Evolutionary conservation across 2,329 filamentous ascomycete species (phyloP).

Genomic region (Coniochaeta sp.): DNA sequence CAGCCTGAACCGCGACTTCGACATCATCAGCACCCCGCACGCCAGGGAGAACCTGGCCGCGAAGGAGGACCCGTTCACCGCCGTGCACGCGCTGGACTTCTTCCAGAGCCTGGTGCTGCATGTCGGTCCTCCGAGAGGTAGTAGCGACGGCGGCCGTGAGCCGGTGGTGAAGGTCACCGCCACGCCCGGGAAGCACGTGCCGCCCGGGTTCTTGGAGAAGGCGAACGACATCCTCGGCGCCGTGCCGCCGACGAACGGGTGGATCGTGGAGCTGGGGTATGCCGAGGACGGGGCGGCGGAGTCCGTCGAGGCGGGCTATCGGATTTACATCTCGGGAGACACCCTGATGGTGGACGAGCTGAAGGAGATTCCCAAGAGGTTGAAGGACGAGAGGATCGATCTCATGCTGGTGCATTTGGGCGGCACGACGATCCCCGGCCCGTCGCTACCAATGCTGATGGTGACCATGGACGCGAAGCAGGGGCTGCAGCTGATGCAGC

Average conservation of each 20-base stretch:
- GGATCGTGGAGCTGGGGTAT: conserved; percentile 57
- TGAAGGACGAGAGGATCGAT: conserved; percentile 48
- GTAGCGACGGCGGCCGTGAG: conserved; percentile 21
- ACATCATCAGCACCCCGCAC: conserved; percentile 58
- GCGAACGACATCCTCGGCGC: conserved; percentile 31
- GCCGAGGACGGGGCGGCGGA: conserved; percentile 5
- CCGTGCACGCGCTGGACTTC: conserved; percentile 46
- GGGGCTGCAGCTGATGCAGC: conserved; percentile 50
- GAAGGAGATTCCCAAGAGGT: conserved; percentile 49
- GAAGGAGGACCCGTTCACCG: conserved; percentile 41
- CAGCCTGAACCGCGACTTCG: conserved; percentile 37
- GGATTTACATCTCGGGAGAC: conserved; percentile 62
- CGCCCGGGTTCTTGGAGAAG: conserved; percentile 26
- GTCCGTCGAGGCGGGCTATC: conserved; percentile 37
- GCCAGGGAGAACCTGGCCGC: conserved; percentile 43
- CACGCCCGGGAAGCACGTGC: conserved; percentile 59
- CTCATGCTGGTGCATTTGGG: conserved; percentile 61
- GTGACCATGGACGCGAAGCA: conserved; percentile 62
- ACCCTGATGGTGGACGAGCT: conserved; percentile 57
- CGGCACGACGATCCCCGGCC: conserved; percentile 57
- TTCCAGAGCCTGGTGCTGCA: conserved; percentile 43
- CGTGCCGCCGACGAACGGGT: conserved; percentile 59
- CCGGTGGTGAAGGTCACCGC: conserved; percentile 49
- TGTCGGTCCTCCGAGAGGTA: no score
- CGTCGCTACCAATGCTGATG: conserved; percentile 53